These are phyloP conservation scores for Aspergillus aculeatus DNA, from an alignment of 2,329 filamentous ascomycete genomes.

Conservation along the genomic window DNA sequence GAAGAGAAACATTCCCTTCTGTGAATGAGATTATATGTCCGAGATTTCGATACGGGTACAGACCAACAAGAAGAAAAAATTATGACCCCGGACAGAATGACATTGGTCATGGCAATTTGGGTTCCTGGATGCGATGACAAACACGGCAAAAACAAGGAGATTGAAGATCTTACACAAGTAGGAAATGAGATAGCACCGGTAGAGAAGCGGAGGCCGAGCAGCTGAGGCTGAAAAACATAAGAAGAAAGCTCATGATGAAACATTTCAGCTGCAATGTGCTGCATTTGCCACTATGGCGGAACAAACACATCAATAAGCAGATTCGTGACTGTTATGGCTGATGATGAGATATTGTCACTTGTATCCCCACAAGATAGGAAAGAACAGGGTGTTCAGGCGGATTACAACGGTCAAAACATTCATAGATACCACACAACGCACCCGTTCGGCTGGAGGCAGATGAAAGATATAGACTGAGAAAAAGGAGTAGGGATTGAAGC, in stretches of 20 bases:
- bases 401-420: constrained; percentile 1
- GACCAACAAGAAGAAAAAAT: not conserved
- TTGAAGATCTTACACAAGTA: not conserved
- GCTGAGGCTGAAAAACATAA: not conserved
- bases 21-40: not conserved
- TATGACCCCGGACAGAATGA: not conserved
- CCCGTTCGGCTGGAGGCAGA: not conserved
- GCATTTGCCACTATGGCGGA: not conserved
- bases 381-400: not conserved
- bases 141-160: not conserved
- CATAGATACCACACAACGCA: not conserved
- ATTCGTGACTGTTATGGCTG: not conserved
- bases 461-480: not conserved
- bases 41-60: not conserved
- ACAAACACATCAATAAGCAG: constrained; percentile 4
- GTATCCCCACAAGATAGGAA: not conserved
- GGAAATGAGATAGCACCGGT: not conserved
- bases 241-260: not conserved
- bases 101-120: not conserved
- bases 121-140: not conserved
- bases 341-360: not conserved
- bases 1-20: not conserved
- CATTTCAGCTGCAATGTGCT: not conserved
- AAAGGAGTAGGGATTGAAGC: not conserved
- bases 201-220: not conserved